Evolutionary conservation across 768 basidiomycete genomes (phyloP).

Genomic region (Phanerodontia chrysosporium): DNA sequence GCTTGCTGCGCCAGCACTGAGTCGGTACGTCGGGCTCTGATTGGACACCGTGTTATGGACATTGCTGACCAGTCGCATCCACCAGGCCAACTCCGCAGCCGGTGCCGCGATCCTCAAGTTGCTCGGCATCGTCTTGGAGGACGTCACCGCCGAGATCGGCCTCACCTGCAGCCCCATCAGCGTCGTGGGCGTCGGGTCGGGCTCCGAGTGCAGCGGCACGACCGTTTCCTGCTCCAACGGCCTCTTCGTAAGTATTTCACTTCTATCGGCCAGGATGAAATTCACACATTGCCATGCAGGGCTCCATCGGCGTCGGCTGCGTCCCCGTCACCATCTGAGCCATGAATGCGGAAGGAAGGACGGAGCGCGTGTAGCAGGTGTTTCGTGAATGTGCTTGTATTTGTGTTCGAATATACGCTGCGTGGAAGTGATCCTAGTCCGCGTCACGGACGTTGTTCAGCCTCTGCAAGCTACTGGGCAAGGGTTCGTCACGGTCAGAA

Average conservation of each 20-base stretch:
- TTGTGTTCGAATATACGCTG: too few species aligned
- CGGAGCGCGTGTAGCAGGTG: too few species aligned
- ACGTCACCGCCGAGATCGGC: not conserved
- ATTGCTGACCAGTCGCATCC: not conserved
- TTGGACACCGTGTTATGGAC: not conserved
- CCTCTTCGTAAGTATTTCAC: not conserved
- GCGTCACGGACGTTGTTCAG: too few species aligned
- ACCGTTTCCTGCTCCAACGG: not conserved
- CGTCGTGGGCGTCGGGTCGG: not conserved
- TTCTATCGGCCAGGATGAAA: too few species aligned
- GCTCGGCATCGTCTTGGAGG: slow-evolving; percentile 10
- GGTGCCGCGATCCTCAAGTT: not conserved
- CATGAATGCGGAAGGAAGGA: too few species aligned
- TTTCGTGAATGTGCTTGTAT: too few species aligned
- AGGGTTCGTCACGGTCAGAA: too few species aligned
- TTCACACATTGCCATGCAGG: too few species aligned
- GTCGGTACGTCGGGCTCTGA: not conserved
- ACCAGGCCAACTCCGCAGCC: not conserved
- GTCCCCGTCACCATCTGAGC: too few species aligned
- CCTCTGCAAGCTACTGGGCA: too few species aligned
- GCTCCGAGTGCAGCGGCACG: slow-evolving; percentile 1
- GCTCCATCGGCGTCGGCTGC: too few species aligned
- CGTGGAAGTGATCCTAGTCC: too few species aligned
- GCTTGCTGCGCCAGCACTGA: slow-evolving; percentile 2
- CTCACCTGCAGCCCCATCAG: not conserved